Evolutionary conservation across 106 monocot species (phyloP), one percentile per base, ranked within the genome.

Genomic region (Chionographis japonica): DNA sequence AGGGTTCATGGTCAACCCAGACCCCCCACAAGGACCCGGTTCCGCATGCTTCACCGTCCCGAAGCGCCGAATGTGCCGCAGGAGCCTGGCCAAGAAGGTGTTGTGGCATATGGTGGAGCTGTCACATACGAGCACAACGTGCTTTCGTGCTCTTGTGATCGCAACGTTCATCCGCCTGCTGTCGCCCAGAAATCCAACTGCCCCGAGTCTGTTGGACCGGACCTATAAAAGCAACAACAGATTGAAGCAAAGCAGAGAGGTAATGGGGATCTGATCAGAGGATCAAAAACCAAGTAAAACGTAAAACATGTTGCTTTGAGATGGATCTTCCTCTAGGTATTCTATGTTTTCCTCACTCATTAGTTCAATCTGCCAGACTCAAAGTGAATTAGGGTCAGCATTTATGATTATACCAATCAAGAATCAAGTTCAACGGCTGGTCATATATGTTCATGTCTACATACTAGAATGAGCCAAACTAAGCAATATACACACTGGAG

Each of bases 51-150:
- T 83, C 37, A 95, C 95, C 15, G 81, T 73, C 2, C 92, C 89
- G 17, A 63, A 72, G 14, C 71, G 88, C 18, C 89, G 73, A 52
- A 97, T 89, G 56, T 97, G 95, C 38, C 92, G 91, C 62, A 95
- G 75, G 7, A 95, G 84, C 82, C 95, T 86, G 3, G 95, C 95
- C 57, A 97, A 66, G 76, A 89, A 97, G 58, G 89, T 80, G 74
- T 92, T 92, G 80, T 97, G 88, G 84, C 95, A 97, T 61, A 97
- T 86, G 39, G 95, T 97, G 11, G 92, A 97, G 78, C 89, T 97
- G 52, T 97, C 92, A 35, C 95, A 97, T 6, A 97, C 83, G 7
- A 97, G 42, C 4, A 92, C 92, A 6, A 92, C 78, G 50, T 97
- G 95, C 59, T 92, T 92, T 11, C 92, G 81, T 15, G 89, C 95